These are phyloP conservation scores for Hamamelis virginiana DNA, from an alignment of 164 flowering plant genomes.

Conservation along the genomic window DNA sequence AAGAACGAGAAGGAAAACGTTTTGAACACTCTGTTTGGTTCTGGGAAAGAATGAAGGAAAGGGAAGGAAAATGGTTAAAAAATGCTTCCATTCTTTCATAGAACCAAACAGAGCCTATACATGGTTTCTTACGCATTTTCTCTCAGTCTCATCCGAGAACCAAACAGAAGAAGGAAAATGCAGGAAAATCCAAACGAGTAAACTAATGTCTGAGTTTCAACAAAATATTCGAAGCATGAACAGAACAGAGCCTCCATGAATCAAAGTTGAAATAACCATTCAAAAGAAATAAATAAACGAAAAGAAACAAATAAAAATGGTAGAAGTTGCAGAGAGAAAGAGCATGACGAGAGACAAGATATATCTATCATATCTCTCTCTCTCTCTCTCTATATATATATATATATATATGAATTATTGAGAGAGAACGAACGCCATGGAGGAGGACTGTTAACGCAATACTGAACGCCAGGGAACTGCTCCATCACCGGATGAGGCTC, in stretches of 20 bases:
- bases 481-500: slow-evolving; percentile 54
- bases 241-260: not conserved
- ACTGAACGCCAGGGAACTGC: slow-evolving; percentile 45
- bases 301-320: not conserved
- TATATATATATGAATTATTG: not conserved
- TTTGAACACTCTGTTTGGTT: not conserved
- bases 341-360: not conserved
- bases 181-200: not conserved
- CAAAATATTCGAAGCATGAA: not conserved
- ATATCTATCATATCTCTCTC: too few relatives aligned
- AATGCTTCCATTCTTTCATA: not conserved
- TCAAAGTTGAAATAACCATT: not conserved
- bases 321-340: not conserved
- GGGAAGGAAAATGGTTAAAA: not conserved
- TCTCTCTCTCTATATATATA: too few relatives aligned
- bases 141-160: not conserved
- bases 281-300: not conserved
- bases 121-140: not conserved
- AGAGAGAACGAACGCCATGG: slow-evolving; percentile 44
- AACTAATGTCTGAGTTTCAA: too few relatives aligned
- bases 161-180: not conserved
- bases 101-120: not conserved
- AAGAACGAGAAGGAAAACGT: not conserved
- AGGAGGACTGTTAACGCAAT: slow-evolving; percentile 57
- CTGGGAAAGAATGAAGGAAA: not conserved